These are phyloP conservation scores for Pyrenochaeta sp. DNA, from an alignment of 2,329 filamentous ascomycete genomes.

Conservation along the genomic window DNA sequence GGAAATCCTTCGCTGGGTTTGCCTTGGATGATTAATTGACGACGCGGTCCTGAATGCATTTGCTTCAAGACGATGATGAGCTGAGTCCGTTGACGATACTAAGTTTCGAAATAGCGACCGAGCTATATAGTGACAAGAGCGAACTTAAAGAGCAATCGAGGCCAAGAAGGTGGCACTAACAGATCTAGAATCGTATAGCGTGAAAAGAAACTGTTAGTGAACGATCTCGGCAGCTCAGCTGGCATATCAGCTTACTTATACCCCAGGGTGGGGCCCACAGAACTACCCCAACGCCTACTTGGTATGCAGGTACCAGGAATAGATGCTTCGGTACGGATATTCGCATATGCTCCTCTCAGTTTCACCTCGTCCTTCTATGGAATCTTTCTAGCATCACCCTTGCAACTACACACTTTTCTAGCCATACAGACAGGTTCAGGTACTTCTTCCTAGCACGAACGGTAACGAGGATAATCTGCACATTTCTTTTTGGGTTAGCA, in stretches of 20 bases:
- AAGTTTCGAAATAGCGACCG: too few species aligned
- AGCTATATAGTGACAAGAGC: too few species aligned
- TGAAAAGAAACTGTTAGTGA: too few species aligned
- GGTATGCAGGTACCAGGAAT: conserved; percentile 4
- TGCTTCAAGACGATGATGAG: too few species aligned
- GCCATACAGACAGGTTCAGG: not conserved
- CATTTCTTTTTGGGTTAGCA: not conserved
- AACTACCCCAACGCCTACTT: not conserved
- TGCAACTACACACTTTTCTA: not conserved
- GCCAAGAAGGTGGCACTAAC: too few species aligned
- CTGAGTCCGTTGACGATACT: too few species aligned
- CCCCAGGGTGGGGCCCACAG: not conserved
- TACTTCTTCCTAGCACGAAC: too few species aligned
- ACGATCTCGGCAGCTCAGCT: not conserved
- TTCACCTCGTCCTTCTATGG: not conserved
- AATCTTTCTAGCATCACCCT: not conserved
- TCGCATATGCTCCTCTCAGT: not conserved
- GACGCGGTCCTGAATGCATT: too few species aligned
- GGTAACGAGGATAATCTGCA: not conserved
- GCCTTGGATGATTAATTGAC: not conserved
- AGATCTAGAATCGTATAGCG: too few species aligned
- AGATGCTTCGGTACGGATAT: not conserved
- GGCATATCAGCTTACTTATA: conserved; percentile 1
- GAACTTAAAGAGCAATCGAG: too few species aligned
- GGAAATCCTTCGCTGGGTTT: not conserved